A percentile compares a stretch with the other conserved stretches of the same genome.
Conservation (phyloP, 352 stramenopile species). For the Phytopythium sindhum region DNA sequence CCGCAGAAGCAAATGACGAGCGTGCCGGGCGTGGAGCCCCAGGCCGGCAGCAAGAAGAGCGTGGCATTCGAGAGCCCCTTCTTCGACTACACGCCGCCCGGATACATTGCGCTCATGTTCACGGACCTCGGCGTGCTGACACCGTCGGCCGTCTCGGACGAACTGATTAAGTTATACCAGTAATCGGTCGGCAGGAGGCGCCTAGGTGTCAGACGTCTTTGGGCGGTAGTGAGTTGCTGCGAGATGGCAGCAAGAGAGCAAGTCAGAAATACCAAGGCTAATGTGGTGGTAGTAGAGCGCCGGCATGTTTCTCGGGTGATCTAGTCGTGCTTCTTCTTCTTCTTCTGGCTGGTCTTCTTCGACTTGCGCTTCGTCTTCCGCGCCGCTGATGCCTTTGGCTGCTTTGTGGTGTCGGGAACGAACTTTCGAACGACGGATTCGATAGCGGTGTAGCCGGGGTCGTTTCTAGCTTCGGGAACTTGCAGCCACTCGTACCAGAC, state of each 20-base stretch:
- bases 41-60: conserved; percentile 35
- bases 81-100: conserved; percentile 96
- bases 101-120: conserved; percentile 98
- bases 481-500: conserved; percentile 61
- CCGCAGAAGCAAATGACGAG: conserved; percentile 69
- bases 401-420: conserved; percentile 13
- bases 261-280: background rate
- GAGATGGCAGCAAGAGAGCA: background rate
- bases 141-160: conserved; percentile 96
- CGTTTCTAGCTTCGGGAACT: conserved; percentile 38
- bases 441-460: conserved; percentile 52
- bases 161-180: conserved; percentile 98
- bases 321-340: conserved; percentile 1
- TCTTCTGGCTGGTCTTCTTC: background rate
- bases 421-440: conserved; percentile 51
- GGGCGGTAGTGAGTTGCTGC: background rate
- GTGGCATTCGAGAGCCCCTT: conserved; percentile 88
- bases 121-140: conserved; percentile 98
- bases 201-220: conserved; percentile 2
- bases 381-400: background rate
- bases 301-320: background rate
- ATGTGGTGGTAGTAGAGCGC: background rate
- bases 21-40: conserved; percentile 21
- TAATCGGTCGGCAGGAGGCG: conserved; percentile 39
- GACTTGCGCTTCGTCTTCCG: background rate